These are phyloP conservation scores for Naumovozyma baii DNA, from an alignment of 805 yeast genomes.

Conservation along the genomic window DNA sequence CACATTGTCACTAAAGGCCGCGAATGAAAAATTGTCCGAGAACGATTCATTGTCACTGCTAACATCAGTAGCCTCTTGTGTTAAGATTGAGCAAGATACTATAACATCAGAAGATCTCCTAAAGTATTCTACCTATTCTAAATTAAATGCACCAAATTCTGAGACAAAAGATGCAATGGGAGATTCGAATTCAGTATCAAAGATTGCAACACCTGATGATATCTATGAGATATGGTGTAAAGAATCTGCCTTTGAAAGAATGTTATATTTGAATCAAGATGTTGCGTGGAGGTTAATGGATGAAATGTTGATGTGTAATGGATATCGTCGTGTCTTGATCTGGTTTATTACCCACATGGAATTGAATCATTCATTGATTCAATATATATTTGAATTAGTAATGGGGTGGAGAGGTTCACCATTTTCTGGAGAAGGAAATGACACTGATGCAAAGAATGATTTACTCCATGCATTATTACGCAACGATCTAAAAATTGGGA, in stretches of 20 bases:
- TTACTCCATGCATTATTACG: constrained; percentile 4
- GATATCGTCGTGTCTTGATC: constrained; percentile 51
- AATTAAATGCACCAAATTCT: no score
- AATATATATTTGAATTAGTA: constrained; percentile 53
- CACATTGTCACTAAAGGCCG: constrained; percentile 13
- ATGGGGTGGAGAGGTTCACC: constrained; percentile 45
- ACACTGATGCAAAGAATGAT: constrained; percentile 5
- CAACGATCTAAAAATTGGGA: constrained; percentile 4
- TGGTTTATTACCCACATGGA: constrained; percentile 61
- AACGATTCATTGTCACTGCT: constrained; percentile 14
- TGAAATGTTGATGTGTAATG: constrained; percentile 61
- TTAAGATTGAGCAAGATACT: constrained; percentile 35
- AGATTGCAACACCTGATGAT: constrained; percentile 37
- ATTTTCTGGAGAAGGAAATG: constrained; percentile 3
- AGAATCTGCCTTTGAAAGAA: constrained; percentile 40
- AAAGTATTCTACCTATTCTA: not conserved
- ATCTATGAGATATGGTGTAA: constrained; percentile 40
- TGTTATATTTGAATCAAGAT: constrained; percentile 42
- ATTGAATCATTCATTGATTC: constrained; percentile 44
- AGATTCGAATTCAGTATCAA: not conserved
- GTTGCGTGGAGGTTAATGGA: constrained; percentile 50
- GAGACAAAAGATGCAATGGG: no score
- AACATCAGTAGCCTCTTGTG: constrained; percentile 44
- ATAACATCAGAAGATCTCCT: constrained; percentile 16
- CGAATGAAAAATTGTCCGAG: constrained; percentile 9